phyloP scores from a whole-genome alignment of 2,329 filamentous ascomycete genomes.

The Exophiala alcalophila region DNA sequence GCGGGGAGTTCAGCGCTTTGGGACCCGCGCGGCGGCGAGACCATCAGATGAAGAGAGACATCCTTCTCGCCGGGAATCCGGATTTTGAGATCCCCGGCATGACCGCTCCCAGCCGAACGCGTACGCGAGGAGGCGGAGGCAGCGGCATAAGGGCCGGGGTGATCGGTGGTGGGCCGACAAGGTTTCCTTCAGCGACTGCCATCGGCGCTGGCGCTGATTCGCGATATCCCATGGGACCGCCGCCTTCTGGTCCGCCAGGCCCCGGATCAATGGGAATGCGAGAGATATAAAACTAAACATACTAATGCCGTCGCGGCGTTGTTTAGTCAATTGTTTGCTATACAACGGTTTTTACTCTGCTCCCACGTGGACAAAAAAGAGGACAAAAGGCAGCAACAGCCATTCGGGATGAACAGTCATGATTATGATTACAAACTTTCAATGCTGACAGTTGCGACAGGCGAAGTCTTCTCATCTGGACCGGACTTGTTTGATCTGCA shows the following conservation, averaged over 20 bases:
- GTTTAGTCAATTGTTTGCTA: background rate
- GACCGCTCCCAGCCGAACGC: conserved; percentile 22
- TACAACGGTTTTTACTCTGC: no score
- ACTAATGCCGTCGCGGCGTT: no score
- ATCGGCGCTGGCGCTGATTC: conserved; percentile 17
- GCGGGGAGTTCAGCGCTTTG: conserved; percentile 37
- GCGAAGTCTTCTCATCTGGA: no score
- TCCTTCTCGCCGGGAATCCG: conserved; percentile 74
- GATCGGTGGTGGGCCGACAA: conserved; percentile 17
- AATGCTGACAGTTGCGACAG: no score
- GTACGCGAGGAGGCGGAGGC: conserved; percentile 12
- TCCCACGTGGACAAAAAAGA: background rate
- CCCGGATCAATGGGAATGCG: conserved; percentile 12
- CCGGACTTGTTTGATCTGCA: no score
- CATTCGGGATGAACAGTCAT: no score
- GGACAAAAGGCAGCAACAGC: no score
- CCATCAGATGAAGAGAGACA: conserved; percentile 62
- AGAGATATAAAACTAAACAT: conserved; percentile 16
- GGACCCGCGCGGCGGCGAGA: conserved; percentile 46
- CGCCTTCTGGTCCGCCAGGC: conserved; percentile 6
- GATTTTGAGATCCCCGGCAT: conserved; percentile 71
- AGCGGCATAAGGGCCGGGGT: conserved; percentile 19
- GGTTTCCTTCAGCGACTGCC: conserved; percentile 20
- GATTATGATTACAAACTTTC: no score
- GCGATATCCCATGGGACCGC: conserved; percentile 18